These are phyloP conservation scores for Chlorella sp. DNA, from an alignment of 139 green algal species.

Conservation along the genomic window DNA sequence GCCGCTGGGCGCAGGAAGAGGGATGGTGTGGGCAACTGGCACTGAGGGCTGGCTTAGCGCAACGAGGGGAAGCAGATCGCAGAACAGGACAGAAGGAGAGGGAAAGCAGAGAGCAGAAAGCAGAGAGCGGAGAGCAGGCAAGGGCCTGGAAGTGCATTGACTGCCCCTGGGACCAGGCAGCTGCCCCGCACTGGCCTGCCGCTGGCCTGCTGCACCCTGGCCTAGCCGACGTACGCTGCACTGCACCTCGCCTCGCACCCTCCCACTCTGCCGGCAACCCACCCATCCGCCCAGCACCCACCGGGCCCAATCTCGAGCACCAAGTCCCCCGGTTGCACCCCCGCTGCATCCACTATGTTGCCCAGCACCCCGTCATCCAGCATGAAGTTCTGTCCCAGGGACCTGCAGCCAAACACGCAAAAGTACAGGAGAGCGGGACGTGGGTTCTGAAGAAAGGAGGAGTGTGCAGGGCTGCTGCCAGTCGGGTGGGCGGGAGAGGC, in stretches of 20 bases:
- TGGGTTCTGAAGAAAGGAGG: not conserved
- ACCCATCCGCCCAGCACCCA: not conserved
- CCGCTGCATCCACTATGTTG: slow-evolving; percentile 70
- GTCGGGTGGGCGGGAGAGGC: not conserved
- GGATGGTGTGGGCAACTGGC: not conserved
- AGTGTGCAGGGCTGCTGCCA: not conserved
- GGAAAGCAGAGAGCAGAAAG: no score
- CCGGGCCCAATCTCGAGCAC: slow-evolving; percentile 92
- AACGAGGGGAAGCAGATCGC: not conserved
- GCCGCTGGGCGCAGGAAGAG: not conserved
- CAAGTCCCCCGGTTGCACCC: slow-evolving; percentile 69
- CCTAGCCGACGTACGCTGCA: not conserved
- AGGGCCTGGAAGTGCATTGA: no score
- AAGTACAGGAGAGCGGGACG: not conserved
- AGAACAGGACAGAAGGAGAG: not conserved
- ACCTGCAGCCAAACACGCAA: slow-evolving; percentile 26
- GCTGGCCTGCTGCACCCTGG: not conserved
- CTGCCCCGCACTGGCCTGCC: not conserved
- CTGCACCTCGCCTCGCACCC: not conserved
- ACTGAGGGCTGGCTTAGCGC: no score
- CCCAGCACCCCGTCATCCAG: slow-evolving; percentile 81
- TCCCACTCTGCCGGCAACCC: not conserved
- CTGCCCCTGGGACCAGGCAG: no score
- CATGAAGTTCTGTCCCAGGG: slow-evolving; percentile 94
- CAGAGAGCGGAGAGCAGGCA: no score